Evolutionary conservation across 176 grass and related monocot species (phyloP).

Genomic region (Cenchrus americanus): DNA sequence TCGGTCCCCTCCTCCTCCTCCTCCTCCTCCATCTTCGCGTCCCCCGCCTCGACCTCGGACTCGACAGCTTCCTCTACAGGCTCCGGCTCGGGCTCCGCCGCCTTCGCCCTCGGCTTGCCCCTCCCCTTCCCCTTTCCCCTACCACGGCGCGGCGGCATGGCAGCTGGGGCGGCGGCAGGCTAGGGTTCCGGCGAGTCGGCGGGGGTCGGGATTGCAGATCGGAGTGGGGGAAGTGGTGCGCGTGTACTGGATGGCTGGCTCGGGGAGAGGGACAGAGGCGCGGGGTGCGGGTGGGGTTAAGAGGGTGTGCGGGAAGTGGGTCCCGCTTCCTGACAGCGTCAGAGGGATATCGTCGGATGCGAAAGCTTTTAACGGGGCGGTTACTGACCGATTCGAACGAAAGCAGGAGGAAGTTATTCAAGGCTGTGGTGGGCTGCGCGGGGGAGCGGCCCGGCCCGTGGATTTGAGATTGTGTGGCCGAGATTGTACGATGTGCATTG

Average conservation of each 20-base stretch:
- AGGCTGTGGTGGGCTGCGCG: not conserved
- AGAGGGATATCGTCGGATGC: conserved; percentile 23
- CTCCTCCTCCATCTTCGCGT: conserved; percentile 41
- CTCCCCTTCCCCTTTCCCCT: conserved; percentile 24
- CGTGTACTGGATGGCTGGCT: conserved; percentile 6
- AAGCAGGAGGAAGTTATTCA: conserved; percentile 8
- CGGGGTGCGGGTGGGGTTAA: conserved; percentile 32
- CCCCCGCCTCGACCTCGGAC: conserved; percentile 26
- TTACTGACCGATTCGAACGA: conserved; percentile 29
- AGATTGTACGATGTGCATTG: conserved; percentile 20
- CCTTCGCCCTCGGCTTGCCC: conserved; percentile 16
- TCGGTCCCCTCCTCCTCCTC: not conserved
- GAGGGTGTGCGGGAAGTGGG: not conserved
- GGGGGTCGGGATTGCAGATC: conserved; percentile 43
- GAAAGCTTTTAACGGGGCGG: conserved; percentile 23
- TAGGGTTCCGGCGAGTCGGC: conserved; percentile 58
- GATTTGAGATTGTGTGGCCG: not conserved
- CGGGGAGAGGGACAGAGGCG: not conserved
- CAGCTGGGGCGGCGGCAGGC: conserved; percentile 32
- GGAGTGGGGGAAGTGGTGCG: conserved; percentile 34
- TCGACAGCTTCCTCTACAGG: conserved; percentile 41
- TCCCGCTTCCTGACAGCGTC: conserved; percentile 30
- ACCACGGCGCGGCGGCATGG: conserved; percentile 50
- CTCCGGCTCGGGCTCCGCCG: conserved; percentile 4
- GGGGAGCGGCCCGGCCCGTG: not conserved